Conservation (phyloP, 176 grass and related monocot species). For the Oryza coarctata region DNA sequence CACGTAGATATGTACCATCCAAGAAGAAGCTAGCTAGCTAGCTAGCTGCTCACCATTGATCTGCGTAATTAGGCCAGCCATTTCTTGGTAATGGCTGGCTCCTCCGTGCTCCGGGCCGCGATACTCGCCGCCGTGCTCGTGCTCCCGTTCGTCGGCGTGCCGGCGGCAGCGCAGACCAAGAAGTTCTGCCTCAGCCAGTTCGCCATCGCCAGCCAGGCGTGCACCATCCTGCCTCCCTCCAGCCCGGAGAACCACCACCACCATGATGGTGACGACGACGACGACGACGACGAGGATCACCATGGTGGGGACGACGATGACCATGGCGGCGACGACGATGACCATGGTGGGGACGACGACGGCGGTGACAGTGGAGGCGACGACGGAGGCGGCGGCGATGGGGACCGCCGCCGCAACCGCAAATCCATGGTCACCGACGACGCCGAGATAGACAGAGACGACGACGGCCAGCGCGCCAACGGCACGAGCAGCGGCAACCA, state of each 20-base stretch:
- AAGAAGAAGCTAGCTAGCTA: background rate
- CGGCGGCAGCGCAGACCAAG: constrained; percentile 31
- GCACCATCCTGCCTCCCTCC: constrained; percentile 51
- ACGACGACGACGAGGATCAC: background rate
- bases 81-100: constrained; percentile 23
- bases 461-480: background rate
- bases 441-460: background rate
- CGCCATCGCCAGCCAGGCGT: constrained; percentile 75
- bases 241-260: constrained; percentile 7
- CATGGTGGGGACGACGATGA: background rate
- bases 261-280: background rate
- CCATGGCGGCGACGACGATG: background rate
- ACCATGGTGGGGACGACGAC: background rate
- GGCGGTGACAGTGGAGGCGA: background rate
- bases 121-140: constrained; percentile 37
- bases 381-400: background rate
- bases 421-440: constrained; percentile 25
- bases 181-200: constrained; percentile 78
- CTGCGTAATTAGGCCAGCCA: background rate
- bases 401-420: background rate
- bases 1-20: background rate
- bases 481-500: background rate
- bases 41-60: background rate
- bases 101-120: constrained; percentile 12
- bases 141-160: constrained; percentile 33